A percentile compares a stretch with the other conserved stretches of the same genome.
Evolutionary conservation across 371 early-diverging fungal genomes (phyloP).

Genomic region (Conidiobolus incongruus): DNA sequence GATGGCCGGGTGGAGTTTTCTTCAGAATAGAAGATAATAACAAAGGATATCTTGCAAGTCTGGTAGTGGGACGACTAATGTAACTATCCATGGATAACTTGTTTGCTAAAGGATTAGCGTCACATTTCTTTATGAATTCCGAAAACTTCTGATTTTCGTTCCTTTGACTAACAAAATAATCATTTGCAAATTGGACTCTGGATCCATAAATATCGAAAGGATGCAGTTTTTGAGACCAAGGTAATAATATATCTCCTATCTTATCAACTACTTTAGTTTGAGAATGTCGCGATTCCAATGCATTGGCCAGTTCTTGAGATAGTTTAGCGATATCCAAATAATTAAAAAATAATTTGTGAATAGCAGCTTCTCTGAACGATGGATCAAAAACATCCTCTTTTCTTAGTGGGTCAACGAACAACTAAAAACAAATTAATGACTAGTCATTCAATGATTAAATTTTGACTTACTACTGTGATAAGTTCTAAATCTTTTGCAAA

Average conservation of each 20-base stretch:
- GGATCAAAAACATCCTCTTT: conserved; percentile 29
- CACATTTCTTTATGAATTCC: conserved; percentile 20
- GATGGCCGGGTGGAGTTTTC: conserved; percentile 57
- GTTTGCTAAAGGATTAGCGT: conserved; percentile 49
- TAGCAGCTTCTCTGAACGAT: conserved; percentile 28
- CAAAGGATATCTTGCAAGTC: conserved; percentile 73
- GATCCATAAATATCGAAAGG: conserved; percentile 74
- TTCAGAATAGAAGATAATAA: conserved; percentile 64
- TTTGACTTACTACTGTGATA: conserved; percentile 27
- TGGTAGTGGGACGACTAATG: conserved; percentile 62
- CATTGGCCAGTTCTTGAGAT: conserved; percentile 34
- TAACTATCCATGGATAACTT: conserved; percentile 61
- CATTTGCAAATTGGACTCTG: conserved; percentile 58
- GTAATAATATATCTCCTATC: conserved; percentile 66
- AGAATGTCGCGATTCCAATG: conserved; percentile 43
- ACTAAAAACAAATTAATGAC: conserved; percentile 8
- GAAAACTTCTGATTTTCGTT: conserved; percentile 34
- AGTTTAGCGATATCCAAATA: conserved; percentile 38
- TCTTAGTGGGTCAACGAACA: conserved; percentile 49
- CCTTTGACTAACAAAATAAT: conserved; percentile 54
- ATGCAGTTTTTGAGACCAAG: conserved; percentile 38
- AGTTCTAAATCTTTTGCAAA: conserved; percentile 62
- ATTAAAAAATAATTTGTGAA: conserved; percentile 61
- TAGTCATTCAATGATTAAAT: background rate
- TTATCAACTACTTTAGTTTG: conserved; percentile 38